phyloP scores from a whole-genome alignment of 2,329 filamentous ascomycete genomes.

The Ophiostoma angusticollis region DNA sequence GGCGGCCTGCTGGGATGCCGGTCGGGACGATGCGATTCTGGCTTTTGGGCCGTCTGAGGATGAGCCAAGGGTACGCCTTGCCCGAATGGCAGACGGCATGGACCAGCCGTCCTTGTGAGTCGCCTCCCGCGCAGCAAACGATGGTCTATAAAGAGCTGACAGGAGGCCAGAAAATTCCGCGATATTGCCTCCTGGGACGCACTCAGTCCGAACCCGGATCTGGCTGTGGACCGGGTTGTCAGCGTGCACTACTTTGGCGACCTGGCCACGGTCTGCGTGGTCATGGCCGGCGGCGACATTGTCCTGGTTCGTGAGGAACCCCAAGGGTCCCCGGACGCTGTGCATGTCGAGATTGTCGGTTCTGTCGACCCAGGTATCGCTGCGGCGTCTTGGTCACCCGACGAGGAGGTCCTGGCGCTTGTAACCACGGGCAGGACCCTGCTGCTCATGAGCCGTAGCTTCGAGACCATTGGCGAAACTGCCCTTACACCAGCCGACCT shows the following conservation, averaged over 20 bases:
- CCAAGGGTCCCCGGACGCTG: slow-evolving; percentile 39
- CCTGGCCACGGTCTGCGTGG: slow-evolving; percentile 61
- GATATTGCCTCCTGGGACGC: slow-evolving; percentile 80
- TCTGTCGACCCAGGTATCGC: slow-evolving; percentile 86
- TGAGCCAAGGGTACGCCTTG: slow-evolving; percentile 60
- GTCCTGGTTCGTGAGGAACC: slow-evolving; percentile 65
- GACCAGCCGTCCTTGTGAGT: slow-evolving; percentile 13
- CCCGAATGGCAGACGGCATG: slow-evolving; percentile 38
- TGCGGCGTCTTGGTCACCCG: slow-evolving; percentile 84
- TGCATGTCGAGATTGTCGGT: slow-evolving; percentile 87
- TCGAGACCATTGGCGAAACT: slow-evolving; percentile 71
- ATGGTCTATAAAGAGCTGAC: too few species aligned
- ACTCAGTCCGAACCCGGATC: slow-evolving; percentile 62
- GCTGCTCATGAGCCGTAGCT: slow-evolving; percentile 84
- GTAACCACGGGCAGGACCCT: slow-evolving; percentile 61
- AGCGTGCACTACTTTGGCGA: slow-evolving; percentile 79
- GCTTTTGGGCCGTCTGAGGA: slow-evolving; percentile 67
- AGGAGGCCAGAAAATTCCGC: slow-evolving; percentile 16
- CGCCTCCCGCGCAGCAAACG: too few species aligned
- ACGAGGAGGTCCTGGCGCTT: slow-evolving; percentile 80
- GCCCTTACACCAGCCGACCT: slow-evolving; percentile 63
- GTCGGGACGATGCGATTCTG: slow-evolving; percentile 65
- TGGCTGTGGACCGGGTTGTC: slow-evolving; percentile 62
- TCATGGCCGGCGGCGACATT: slow-evolving; percentile 85
- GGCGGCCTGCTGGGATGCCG: slow-evolving; percentile 74